Evolutionary conservation across 352 stramenopile species (phyloP).

Genomic region (Phytophthora europaea): DNA sequence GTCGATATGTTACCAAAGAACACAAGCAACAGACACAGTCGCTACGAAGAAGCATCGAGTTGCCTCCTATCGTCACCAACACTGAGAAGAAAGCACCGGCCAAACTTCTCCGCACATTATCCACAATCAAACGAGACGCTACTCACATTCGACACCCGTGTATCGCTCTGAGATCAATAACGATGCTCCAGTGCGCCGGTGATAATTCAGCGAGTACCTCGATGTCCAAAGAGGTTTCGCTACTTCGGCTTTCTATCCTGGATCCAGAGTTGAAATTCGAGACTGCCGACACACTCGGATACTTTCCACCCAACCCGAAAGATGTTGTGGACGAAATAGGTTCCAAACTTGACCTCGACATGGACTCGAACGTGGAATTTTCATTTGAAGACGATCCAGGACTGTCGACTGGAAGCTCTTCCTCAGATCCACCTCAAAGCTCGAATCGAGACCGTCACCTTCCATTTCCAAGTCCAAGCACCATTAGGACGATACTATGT

Average conservation of each 20-base stretch:
- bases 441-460: slow-evolving; percentile 43
- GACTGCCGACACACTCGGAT: slow-evolving; percentile 89
- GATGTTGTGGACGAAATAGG: slow-evolving; percentile 80
- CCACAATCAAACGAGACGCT: slow-evolving; percentile 1
- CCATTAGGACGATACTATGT: slow-evolving; percentile 87
- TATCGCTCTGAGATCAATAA: slow-evolving; percentile 15
- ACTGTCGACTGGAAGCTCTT: not conserved
- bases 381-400: slow-evolving; percentile 32
- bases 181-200: slow-evolving; percentile 3
- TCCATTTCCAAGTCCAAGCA: slow-evolving; percentile 93
- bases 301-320: slow-evolving; percentile 79
- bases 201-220: not conserved
- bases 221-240: slow-evolving; percentile 31
- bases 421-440: not conserved
- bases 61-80: slow-evolving; percentile 1
- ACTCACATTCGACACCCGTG: slow-evolving; percentile 19
- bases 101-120: not conserved
- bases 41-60: not conserved
- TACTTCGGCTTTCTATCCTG: slow-evolving; percentile 64
- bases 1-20: slow-evolving; percentile 2
- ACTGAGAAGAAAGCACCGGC: not conserved
- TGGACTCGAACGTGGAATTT: slow-evolving; percentile 86
- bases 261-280: slow-evolving; percentile 69
- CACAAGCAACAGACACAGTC: not conserved
- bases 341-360: slow-evolving; percentile 72